phyloP scores from a whole-genome alignment of 176 grass and related monocot species.

The Eleusine indica region DNA sequence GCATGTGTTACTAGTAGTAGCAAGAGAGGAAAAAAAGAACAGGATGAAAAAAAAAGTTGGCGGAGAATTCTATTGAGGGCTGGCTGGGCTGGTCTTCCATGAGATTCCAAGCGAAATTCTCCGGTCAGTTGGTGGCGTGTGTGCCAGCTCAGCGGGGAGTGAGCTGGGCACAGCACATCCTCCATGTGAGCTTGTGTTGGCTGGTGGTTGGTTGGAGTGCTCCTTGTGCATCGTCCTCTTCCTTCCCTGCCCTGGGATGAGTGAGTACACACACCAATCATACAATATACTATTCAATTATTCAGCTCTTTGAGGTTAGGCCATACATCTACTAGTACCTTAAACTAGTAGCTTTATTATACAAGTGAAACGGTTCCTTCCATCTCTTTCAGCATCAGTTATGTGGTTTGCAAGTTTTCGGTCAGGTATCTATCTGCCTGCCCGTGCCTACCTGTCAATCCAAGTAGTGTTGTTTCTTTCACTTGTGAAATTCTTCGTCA shows the following conservation, averaged over 20 bases:
- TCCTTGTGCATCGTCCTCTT: slow-evolving; percentile 11
- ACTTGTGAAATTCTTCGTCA: background rate
- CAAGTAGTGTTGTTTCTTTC: background rate
- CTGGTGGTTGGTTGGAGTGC: slow-evolving; percentile 56
- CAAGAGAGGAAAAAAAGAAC: slow-evolving; percentile 37
- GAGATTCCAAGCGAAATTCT: slow-evolving; percentile 38
- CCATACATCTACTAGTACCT: background rate
- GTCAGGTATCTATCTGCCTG: slow-evolving; percentile 26
- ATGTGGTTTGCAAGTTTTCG: slow-evolving; percentile 39
- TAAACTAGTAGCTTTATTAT: too few relatives aligned
- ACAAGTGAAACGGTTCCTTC: background rate
- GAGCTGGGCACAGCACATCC: slow-evolving; percentile 58
- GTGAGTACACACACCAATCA: slow-evolving; percentile 33
- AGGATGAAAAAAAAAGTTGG: slow-evolving; percentile 33
- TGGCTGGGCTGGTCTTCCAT: background rate
- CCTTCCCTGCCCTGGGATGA: slow-evolving; percentile 14
- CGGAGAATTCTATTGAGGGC: slow-evolving; percentile 23
- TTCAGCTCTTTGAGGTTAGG: slow-evolving; percentile 12
- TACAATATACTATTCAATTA: slow-evolving; percentile 45
- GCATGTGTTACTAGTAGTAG: slow-evolving; percentile 42
- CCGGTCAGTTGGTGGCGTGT: slow-evolving; percentile 40
- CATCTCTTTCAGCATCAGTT: background rate
- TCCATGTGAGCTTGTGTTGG: slow-evolving; percentile 54
- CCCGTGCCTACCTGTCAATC: slow-evolving; percentile 13
- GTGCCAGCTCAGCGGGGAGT: slow-evolving; percentile 52